Percentiles rank a stretch among this genome's conserved stretches.
Evolutionary conservation across 805 yeast genomes (phyloP).

Genomic region (Saccharomycopsis vini): DNA sequence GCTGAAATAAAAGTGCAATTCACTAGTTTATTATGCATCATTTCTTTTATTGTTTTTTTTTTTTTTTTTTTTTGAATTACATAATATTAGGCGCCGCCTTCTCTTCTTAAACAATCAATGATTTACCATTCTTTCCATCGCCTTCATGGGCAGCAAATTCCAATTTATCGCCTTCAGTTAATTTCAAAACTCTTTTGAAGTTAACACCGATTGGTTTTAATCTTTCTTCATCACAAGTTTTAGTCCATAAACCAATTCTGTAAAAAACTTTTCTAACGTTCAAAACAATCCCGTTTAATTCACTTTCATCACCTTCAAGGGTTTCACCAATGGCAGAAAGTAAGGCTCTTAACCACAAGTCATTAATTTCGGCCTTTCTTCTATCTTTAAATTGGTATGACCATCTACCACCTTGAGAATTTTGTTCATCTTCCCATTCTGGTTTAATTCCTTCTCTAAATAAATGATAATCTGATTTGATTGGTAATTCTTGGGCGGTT

Average conservation of each 20-base stretch:
- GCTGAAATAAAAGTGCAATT: no score
- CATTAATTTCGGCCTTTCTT: constrained; percentile 58
- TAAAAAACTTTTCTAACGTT: constrained; percentile 75
- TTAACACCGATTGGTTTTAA: constrained; percentile 73
- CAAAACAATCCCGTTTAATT: constrained; percentile 90
- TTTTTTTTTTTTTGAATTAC: no score
- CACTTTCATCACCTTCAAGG: constrained; percentile 70
- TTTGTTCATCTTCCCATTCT: constrained; percentile 94
- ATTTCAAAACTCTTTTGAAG: constrained; percentile 76
- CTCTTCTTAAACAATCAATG: background rate
- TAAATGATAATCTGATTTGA: constrained; percentile 88
- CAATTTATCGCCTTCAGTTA: constrained; percentile 63
- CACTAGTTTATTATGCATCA: no score
- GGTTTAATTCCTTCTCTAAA: constrained; percentile 93
- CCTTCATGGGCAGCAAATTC: constrained; percentile 70
- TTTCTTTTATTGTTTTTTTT: no score
- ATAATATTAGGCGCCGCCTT: no score
- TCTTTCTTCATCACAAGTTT: constrained; percentile 55
- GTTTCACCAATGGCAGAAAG: constrained; percentile 93
- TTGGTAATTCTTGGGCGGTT: constrained; percentile 80
- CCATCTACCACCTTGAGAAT: constrained; percentile 93
- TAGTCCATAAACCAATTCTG: constrained; percentile 92
- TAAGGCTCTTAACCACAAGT: constrained; percentile 84
- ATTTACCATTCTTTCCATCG: background rate
- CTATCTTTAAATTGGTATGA: constrained; percentile 63